phyloP scores from a whole-genome alignment of 768 basidiomycete genomes.

The Trametes coccinea region DNA sequence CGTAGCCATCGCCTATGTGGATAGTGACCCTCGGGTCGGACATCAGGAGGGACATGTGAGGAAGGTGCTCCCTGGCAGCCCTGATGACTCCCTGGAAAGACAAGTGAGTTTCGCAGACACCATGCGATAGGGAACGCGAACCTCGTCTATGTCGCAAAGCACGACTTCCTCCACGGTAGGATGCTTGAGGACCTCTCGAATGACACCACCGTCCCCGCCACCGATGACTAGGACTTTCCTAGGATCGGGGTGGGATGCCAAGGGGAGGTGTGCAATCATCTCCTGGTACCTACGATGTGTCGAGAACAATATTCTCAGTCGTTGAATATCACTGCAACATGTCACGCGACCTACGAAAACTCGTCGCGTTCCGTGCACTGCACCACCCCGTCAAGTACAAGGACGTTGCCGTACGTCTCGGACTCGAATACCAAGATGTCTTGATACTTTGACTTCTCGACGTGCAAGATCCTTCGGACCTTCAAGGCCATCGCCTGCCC shows the following conservation, averaged over 20 bases:
- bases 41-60: conserved; percentile 88
- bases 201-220: conserved; percentile 97
- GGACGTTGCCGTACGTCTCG: conserved; percentile 95
- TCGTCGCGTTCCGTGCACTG: conserved; percentile 98
- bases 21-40: conserved; percentile 80
- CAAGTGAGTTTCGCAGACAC: neutral
- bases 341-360: conserved; percentile 73
- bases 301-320: neutral
- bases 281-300: conserved; percentile 83
- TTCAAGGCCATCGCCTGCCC: conserved; percentile 40
- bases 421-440: conserved; percentile 97
- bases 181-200: conserved; percentile 96
- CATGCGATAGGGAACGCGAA: conserved; percentile 25
- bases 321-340: neutral
- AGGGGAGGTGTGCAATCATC: conserved; percentile 96
- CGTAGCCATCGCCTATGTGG: conserved; percentile 93
- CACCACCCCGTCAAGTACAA: conserved; percentile 92
- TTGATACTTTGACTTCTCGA: conserved; percentile 91
- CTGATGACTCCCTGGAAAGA: conserved; percentile 79
- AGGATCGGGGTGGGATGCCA: conserved; percentile 94
- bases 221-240: conserved; percentile 96
- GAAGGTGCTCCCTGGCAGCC: conserved; percentile 90
- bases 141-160: conserved; percentile 97
- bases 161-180: conserved; percentile 87
- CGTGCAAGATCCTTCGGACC: conserved; percentile 92